A percentile compares a stretch with the other conserved stretches of the same genome.
Evolutionary conservation across 2,329 filamentous ascomycete species (phyloP).

Genomic region (Colletotrichum euphorbiae): DNA sequence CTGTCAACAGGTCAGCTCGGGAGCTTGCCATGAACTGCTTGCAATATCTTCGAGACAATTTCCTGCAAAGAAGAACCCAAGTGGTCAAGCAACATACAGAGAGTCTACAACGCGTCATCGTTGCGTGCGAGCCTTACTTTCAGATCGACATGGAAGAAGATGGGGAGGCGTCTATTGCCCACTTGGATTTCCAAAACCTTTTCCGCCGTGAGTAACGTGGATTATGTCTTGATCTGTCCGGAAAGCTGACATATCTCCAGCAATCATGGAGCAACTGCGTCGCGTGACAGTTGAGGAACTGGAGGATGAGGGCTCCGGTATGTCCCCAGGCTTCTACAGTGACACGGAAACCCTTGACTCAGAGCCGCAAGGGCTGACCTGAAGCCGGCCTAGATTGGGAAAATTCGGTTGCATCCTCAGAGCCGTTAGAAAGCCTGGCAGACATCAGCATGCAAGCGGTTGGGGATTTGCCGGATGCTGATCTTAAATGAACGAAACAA

Average conservation of each 20-base stretch:
- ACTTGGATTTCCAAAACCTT: conserved; percentile 49
- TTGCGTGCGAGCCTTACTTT: conserved; percentile 56
- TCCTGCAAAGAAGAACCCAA: conserved; percentile 55
- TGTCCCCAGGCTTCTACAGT: conserved; percentile 51
- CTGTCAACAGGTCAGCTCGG: conserved; percentile 51
- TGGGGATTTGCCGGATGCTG: conserved; percentile 53
- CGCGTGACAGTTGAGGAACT: conserved; percentile 67
- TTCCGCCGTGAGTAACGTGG: conserved; percentile 51
- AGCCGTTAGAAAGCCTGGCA: conserved; percentile 63
- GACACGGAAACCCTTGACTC: conserved; percentile 51
- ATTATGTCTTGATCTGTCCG: background rate
- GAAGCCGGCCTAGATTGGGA: conserved; percentile 62
- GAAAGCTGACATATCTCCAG: conserved; percentile 44
- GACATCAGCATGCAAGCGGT: conserved; percentile 58
- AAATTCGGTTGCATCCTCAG: conserved; percentile 65
- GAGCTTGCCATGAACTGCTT: conserved; percentile 59
- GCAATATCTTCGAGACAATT: conserved; percentile 58
- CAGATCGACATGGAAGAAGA: conserved; percentile 25
- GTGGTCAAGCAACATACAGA: conserved; percentile 57
- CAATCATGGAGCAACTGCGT: conserved; percentile 61
- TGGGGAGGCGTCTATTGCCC: conserved; percentile 6
- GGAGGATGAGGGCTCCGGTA: conserved; percentile 71
- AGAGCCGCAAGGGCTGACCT: conserved; percentile 50
- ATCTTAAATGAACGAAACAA: conserved; percentile 43
- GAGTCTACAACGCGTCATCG: conserved; percentile 56